phyloP scores from a whole-genome alignment of 306 rosid species.

The Sindora glabra region DNA sequence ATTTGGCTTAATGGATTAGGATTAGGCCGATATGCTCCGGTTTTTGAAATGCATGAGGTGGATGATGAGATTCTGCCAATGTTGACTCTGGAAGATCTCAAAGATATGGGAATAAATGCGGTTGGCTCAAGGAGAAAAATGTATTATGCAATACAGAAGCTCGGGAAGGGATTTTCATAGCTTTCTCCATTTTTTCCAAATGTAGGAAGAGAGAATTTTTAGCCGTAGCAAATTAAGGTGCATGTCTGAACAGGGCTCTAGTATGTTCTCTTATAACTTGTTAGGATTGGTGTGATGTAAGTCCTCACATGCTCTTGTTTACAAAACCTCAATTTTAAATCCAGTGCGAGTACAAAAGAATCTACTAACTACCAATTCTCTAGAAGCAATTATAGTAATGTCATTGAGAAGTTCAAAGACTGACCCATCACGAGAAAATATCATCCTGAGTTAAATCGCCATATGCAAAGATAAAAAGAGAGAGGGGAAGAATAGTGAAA shows the following conservation, averaged over 20 bases:
- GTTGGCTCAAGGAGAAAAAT: conserved; percentile 87
- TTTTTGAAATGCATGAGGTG: conserved; percentile 89
- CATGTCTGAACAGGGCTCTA: conserved; percentile 38
- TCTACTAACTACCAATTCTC: background rate
- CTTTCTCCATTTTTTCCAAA: conserved; percentile 3
- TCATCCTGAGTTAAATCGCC: background rate
- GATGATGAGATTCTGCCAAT: conserved; percentile 91
- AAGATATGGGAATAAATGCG: conserved; percentile 89
- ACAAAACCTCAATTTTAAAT: background rate
- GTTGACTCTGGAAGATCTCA: conserved; percentile 82
- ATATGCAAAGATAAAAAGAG: background rate
- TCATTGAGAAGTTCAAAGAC: background rate
- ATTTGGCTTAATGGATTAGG: conserved; percentile 92
- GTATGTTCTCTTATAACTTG: conserved; percentile 16
- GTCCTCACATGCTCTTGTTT: conserved; percentile 12
- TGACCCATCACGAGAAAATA: background rate
- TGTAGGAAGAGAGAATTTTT: conserved; percentile 26
- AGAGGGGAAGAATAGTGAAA: background rate
- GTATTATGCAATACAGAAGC: conserved; percentile 86
- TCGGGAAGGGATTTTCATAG: conserved; percentile 82
- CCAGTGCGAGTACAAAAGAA: conserved; percentile 16
- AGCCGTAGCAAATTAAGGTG: conserved; percentile 47
- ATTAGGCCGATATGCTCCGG: conserved; percentile 80
- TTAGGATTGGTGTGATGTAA: conserved; percentile 22
- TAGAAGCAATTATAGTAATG: background rate